phyloP scores from a whole-genome alignment of 106 monocot species.

The Dendrobium nobile region DNA sequence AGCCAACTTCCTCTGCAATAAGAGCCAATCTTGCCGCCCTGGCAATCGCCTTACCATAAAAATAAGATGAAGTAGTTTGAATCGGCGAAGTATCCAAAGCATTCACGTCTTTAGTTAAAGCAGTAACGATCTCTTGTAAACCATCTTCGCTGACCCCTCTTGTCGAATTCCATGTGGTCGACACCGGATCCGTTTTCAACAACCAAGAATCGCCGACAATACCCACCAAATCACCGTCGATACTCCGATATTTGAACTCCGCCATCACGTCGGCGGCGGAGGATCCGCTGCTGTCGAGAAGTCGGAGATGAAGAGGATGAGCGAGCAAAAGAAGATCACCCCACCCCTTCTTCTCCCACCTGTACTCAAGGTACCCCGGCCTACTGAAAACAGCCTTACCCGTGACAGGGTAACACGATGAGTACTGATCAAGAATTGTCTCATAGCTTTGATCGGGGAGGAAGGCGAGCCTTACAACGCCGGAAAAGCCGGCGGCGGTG shows the following conservation, averaged over 20 bases:
- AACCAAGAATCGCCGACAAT: constrained; percentile 76
- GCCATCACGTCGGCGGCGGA: constrained; percentile 29
- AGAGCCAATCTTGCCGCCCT: constrained; percentile 72
- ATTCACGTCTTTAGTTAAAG: constrained; percentile 50
- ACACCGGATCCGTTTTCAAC: constrained; percentile 52
- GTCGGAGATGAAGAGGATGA: constrained; percentile 71
- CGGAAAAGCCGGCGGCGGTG: constrained; percentile 34
- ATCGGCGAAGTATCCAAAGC: constrained; percentile 27
- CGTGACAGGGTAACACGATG: constrained; percentile 74
- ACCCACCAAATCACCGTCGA: constrained; percentile 84
- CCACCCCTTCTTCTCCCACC: constrained; percentile 69
- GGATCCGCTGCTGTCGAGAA: constrained; percentile 25
- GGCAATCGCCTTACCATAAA: constrained; percentile 85
- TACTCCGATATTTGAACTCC: constrained; percentile 59
- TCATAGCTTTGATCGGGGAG: constrained; percentile 45
- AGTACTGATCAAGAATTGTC: constrained; percentile 57
- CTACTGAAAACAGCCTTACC: constrained; percentile 42
- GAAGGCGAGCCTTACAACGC: constrained; percentile 50
- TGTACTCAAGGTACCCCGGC: constrained; percentile 65
- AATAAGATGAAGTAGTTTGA: constrained; percentile 72
- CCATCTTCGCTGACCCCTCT: constrained; percentile 48
- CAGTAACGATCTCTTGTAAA: constrained; percentile 42
- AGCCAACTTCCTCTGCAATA: constrained; percentile 68
- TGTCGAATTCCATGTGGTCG: constrained; percentile 70
- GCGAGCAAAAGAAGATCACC: constrained; percentile 85